These are phyloP conservation scores for Erucastrum elatum DNA, from an alignment of 345 rosid species.

Conservation along the genomic window DNA sequence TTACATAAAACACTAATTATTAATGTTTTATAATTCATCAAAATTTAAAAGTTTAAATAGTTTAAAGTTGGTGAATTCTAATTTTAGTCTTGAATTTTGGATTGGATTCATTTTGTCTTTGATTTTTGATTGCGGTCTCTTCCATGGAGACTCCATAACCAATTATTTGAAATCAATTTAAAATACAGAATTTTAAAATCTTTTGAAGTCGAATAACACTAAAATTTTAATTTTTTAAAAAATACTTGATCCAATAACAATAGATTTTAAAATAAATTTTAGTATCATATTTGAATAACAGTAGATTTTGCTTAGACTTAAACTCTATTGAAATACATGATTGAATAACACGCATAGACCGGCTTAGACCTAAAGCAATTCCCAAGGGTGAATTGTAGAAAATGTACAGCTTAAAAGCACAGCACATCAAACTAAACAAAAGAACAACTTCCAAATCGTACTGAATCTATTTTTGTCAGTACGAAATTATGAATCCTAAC, in stretches of 20 bases:
- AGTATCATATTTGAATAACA: neutral
- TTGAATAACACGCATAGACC: no score
- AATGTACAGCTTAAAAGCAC: conserved; percentile 20
- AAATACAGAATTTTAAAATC: no score
- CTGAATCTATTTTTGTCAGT: no score
- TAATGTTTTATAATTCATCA: neutral
- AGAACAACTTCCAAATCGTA: neutral
- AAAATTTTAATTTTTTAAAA: neutral
- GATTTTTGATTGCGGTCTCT: no score
- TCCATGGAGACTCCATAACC: no score
- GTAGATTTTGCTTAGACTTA: neutral
- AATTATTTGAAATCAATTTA: no score
- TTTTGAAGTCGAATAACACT: neutral
- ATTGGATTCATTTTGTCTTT: no score
- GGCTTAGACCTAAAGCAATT: neutral
- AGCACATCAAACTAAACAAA: conserved; percentile 22
- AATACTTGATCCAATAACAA: no score
- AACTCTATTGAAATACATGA: neutral
- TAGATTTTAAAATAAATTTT: no score
- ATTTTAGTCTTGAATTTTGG: neutral
- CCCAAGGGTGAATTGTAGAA: neutral
- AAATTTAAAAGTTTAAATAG: neutral
- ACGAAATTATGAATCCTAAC: no score
- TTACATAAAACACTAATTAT: neutral
- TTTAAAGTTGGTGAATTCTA: neutral